These are phyloP conservation scores for Trichoderma asperelloides DNA, from an alignment of 495 filamentous ascomycete genomes.

Conservation along the genomic window DNA sequence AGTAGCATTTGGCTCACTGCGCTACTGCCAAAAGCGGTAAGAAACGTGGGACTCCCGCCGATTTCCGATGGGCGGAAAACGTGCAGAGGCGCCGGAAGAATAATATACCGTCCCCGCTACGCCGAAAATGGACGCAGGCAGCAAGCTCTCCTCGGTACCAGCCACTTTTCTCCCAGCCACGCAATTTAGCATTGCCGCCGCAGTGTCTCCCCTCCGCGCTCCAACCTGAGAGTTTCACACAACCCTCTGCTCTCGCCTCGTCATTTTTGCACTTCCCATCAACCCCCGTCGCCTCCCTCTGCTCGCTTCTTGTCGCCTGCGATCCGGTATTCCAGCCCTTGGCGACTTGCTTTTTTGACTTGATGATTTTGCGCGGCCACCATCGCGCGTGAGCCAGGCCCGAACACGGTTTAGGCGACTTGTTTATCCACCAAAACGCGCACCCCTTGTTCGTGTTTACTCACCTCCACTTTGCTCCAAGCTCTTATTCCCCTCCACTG, in stretches of 20 bases:
- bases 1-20: not conserved
- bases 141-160: not conserved
- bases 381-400: slow-evolving; percentile 2
- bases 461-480: slow-evolving; percentile 5
- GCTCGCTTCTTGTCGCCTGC: not conserved
- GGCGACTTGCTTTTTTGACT: not conserved
- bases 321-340: not conserved
- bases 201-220: slow-evolving; percentile 6
- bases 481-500: not conserved
- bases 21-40: not conserved
- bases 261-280: slow-evolving; percentile 1
- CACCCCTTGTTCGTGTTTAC: slow-evolving; percentile 6
- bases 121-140: not conserved
- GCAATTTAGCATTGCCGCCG: not conserved
- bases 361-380: not conserved
- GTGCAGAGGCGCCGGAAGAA: not conserved
- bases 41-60: not conserved
- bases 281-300: not conserved
- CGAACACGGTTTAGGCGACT: slow-evolving; percentile 6
- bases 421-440: slow-evolving; percentile 7
- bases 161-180: slow-evolving; percentile 8
- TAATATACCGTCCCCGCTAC: not conserved
- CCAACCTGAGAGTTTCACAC: slow-evolving; percentile 4
- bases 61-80: not conserved
- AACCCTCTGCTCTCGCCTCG: not conserved